Evolutionary conservation across 176 grass and related monocot genomes (phyloP).

Genomic region (Echinochloa phyllopogon): DNA sequence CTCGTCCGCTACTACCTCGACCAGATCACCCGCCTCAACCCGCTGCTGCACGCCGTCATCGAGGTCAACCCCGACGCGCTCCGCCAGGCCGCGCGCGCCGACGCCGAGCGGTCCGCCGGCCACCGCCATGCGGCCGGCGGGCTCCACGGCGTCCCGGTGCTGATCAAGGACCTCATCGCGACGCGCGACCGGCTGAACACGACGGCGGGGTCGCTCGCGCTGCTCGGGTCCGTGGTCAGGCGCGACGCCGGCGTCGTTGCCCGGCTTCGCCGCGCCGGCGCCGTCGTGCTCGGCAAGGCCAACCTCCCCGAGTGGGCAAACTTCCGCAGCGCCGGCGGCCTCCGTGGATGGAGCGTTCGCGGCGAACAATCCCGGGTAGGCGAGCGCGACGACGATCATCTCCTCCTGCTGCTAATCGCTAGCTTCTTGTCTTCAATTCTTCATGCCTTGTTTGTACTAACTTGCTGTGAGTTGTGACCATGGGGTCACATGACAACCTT

Average conservation of each 20-base stretch:
- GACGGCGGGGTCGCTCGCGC: slow-evolving; percentile 61
- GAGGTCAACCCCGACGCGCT: slow-evolving; percentile 68
- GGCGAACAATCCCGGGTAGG: slow-evolving; percentile 48
- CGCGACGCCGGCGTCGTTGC: slow-evolving; percentile 59
- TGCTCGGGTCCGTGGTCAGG: slow-evolving; percentile 52
- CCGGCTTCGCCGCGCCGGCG: slow-evolving; percentile 42
- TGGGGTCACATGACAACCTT: not conserved
- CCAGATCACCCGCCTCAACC: slow-evolving; percentile 52
- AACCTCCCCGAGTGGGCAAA: slow-evolving; percentile 59
- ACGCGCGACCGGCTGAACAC: slow-evolving; percentile 67
- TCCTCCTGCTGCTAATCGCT: not conserved
- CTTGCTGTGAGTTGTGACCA: not conserved
- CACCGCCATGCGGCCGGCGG: not conserved
- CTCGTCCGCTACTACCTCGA: slow-evolving; percentile 58
- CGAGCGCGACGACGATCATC: not conserved
- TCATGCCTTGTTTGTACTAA: too few species aligned
- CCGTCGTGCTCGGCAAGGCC: slow-evolving; percentile 59
- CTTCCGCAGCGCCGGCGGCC: slow-evolving; percentile 4
- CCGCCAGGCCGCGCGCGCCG: slow-evolving; percentile 42
- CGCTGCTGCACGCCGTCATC: slow-evolving; percentile 57
- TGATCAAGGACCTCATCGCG: slow-evolving; percentile 69
- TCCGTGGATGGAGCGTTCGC: slow-evolving; percentile 62
- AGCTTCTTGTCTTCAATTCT: not conserved
- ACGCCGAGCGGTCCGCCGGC: slow-evolving; percentile 9
- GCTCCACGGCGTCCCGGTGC: slow-evolving; percentile 62